A percentile compares a stretch with the other conserved stretches of the same genome.
These are phyloP conservation scores for Cyphellophora attinorum DNA, from an alignment of 2,329 filamentous ascomycete genomes.

Conservation along the genomic window DNA sequence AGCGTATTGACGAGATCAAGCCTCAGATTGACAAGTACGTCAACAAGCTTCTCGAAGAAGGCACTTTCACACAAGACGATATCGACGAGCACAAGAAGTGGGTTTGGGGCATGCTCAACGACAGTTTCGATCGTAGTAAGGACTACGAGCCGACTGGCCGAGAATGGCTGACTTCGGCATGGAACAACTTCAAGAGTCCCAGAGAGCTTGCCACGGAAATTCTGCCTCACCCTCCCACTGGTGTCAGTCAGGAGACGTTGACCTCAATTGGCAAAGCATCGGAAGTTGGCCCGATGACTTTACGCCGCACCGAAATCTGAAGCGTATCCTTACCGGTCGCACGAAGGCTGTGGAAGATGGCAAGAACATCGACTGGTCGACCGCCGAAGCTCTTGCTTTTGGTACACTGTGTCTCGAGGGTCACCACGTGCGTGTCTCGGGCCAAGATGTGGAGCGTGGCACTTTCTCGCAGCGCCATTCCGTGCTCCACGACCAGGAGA, in stretches of 20 bases:
- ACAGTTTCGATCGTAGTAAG: constrained; percentile 94
- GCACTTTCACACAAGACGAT: constrained; percentile 94
- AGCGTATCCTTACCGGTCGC: constrained; percentile 83
- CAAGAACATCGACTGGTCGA: constrained; percentile 94
- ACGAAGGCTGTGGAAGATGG: constrained; percentile 89
- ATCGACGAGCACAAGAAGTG: constrained; percentile 99
- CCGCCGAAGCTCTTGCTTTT: constrained; percentile 90
- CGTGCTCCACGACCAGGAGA: constrained; percentile 96
- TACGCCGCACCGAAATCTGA: constrained; percentile 85
- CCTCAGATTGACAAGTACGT: constrained; percentile 85
- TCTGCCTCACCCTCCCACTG: constrained; percentile 81
- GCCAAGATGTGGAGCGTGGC: constrained; percentile 98
- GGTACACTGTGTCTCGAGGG: constrained; percentile 85
- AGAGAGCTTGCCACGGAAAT: constrained; percentile 94
- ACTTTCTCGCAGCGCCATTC: constrained; percentile 98
- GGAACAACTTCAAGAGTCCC: constrained; percentile 99
- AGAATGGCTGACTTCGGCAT: constrained; percentile 97
- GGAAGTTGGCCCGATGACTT: constrained; percentile 74
- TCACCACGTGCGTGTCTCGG: constrained; percentile 93
- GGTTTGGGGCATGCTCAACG: constrained; percentile 98
- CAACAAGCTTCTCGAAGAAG: constrained; percentile 80
- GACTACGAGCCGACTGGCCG: constrained; percentile 94
- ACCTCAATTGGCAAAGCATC: constrained; percentile 77
- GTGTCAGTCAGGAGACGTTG: constrained; percentile 61
- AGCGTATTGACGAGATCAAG: constrained; percentile 79